Conservation (phyloP, 148 eudicot species). For the Camellia japonica region DNA sequence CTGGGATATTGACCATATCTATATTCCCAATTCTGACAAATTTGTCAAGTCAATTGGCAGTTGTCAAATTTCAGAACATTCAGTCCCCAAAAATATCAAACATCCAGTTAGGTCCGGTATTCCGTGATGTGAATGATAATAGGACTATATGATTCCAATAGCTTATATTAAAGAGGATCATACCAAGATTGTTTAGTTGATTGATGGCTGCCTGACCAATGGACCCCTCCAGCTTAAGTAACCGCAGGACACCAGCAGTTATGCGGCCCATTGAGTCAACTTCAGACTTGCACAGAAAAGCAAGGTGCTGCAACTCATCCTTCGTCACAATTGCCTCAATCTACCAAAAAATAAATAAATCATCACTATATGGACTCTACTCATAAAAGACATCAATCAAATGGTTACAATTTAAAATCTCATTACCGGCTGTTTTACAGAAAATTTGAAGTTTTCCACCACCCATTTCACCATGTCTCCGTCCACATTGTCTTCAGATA, state of each 20-base stretch:
- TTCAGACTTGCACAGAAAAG: slow-evolving; percentile 76
- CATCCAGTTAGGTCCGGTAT: background rate
- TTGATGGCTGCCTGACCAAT: slow-evolving; percentile 78
- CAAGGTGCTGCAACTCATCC: slow-evolving; percentile 84
- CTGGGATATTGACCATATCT: background rate
- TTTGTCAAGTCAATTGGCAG: background rate
- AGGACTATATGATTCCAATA: background rate
- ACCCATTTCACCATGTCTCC: slow-evolving; percentile 49
- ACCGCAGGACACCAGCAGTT: slow-evolving; percentile 71
- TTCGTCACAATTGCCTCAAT: slow-evolving; percentile 93
- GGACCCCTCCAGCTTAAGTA: slow-evolving; percentile 76
- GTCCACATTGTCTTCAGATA: slow-evolving; percentile 49
- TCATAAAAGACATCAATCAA: background rate
- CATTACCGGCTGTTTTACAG: slow-evolving; percentile 80
- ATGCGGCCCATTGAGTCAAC: slow-evolving; percentile 85
- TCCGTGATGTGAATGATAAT: background rate
- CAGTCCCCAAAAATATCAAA: background rate
- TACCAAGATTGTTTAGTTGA: slow-evolving; percentile 93
- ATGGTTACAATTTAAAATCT: slow-evolving; percentile 5
- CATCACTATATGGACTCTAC: background rate
- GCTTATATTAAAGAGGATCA: slow-evolving; percentile 7
- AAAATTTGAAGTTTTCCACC: slow-evolving; percentile 72
- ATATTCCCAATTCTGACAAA: too few relatives aligned
- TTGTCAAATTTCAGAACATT: background rate
- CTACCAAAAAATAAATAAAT: slow-evolving; percentile 29